These are phyloP conservation scores for Murraya koenigii DNA, from an alignment of 345 rosid species.

Conservation along the genomic window DNA sequence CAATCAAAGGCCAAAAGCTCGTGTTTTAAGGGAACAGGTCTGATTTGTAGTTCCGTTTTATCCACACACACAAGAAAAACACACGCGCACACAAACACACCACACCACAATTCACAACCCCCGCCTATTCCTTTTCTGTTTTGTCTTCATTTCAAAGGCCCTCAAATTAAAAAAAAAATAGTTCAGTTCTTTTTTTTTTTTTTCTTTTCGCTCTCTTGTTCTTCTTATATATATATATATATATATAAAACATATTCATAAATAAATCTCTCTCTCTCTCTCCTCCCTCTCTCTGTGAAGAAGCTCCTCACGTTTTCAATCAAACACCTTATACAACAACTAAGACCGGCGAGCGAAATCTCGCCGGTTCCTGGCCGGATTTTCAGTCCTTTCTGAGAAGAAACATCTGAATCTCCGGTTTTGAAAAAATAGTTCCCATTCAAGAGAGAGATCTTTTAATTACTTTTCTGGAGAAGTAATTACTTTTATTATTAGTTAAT, in stretches of 20 bases:
- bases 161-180: not conserved
- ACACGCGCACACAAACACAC: not conserved
- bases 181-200: too few species aligned
- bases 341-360: slow-evolving; percentile 42
- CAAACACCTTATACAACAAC: not conserved
- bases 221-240: not conserved
- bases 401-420: not conserved
- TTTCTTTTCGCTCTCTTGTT: not conserved
- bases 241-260: not conserved
- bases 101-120: not conserved
- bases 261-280: not conserved
- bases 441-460: slow-evolving; percentile 16
- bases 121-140: slow-evolving; percentile 33
- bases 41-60: slow-evolving; percentile 16
- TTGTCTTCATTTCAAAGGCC: slow-evolving; percentile 31
- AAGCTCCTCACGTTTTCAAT: not conserved
- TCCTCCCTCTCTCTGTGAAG: slow-evolving; percentile 2
- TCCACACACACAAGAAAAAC: not conserved
- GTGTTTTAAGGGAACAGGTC: slow-evolving; percentile 19
- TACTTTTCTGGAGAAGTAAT: not conserved
- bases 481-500: too few species aligned
- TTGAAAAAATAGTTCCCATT: not conserved
- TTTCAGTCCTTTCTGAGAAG: not conserved
- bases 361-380: slow-evolving; percentile 37
- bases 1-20: not conserved